These are phyloP conservation scores for Sarocladium brachiariae DNA, from an alignment of 2,329 filamentous ascomycete species.

Conservation along the genomic window DNA sequence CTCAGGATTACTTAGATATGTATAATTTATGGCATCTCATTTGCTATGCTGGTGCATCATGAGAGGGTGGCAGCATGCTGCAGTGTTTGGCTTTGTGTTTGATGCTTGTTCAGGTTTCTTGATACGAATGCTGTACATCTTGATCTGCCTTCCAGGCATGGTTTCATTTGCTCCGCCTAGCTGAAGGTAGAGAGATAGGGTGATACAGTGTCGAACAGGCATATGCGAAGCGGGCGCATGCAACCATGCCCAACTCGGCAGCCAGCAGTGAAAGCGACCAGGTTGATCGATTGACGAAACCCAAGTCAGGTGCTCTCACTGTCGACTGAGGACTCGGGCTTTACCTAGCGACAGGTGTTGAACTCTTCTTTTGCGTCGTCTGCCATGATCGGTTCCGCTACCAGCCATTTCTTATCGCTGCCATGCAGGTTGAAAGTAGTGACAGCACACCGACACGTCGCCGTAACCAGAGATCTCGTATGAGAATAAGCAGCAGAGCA, in stretches of 20 bases:
- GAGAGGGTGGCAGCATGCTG: no score
- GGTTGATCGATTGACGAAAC: neutral
- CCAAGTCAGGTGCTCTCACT: neutral
- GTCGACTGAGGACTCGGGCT: neutral
- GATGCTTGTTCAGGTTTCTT: no score
- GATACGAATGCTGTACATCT: neutral
- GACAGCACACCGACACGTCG: constrained; percentile 5
- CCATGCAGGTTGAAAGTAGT: neutral
- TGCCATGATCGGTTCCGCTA: neutral
- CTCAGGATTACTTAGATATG: constrained; percentile 1
- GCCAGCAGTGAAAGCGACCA: neutral
- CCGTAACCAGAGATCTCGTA: no score
- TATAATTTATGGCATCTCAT: neutral
- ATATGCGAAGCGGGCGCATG: neutral
- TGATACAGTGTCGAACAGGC: no score
- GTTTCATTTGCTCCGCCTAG: no score
- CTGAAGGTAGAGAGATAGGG: no score
- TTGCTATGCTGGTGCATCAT: neutral
- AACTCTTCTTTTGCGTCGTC: neutral
- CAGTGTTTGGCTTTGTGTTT: no score
- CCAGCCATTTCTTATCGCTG: neutral
- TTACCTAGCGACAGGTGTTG: no score
- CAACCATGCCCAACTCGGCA: neutral
- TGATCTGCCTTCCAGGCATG: no score
- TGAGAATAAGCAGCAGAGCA: neutral